phyloP scores from a whole-genome alignment of 345 rosid genomes.

The Brassica napus region Da-Ae NC_063450.1:42147501-42148000 shows the following conservation, averaged over 20 bases:
- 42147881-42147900: slow-evolving; percentile 18
- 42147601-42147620: slow-evolving; percentile 95
- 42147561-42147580: slow-evolving; percentile 94
- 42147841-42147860: slow-evolving; percentile 14
- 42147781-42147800: slow-evolving; percentile 28
- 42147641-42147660: slow-evolving; percentile 56
- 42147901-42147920: neutral
- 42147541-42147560: slow-evolving; percentile 92
- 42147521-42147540: slow-evolving; percentile 91
- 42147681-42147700: neutral
- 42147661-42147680: neutral
- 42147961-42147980: too few relatives aligned
- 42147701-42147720: slow-evolving; percentile 34
- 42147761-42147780: slow-evolving; percentile 36
- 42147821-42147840: slow-evolving; percentile 18
- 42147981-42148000: too few relatives aligned
- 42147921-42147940: neutral
- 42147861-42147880: neutral
- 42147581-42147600: slow-evolving; percentile 99
- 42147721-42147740: slow-evolving; percentile 30
- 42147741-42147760: slow-evolving; percentile 26
- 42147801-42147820: slow-evolving; percentile 28
- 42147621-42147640: slow-evolving; percentile 49
- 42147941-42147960: neutral
- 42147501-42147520: slow-evolving; percentile 85